Evolutionary conservation across 371 early-diverging fungal species (phyloP).

Genomic region (Haplosporangium sp.): DNA sequence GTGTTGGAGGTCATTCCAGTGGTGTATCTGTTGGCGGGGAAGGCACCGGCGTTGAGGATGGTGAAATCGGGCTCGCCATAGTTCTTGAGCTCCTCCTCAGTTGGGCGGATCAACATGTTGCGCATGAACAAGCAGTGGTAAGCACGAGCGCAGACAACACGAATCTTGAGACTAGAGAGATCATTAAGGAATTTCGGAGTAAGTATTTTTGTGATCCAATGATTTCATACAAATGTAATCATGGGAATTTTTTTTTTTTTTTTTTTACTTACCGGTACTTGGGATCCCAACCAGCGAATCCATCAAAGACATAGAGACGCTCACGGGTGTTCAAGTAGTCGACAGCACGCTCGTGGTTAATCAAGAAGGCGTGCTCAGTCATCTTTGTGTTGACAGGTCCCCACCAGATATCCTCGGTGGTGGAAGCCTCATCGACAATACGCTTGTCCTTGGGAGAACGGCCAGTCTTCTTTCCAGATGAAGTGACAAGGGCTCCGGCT

Average conservation of each 20-base stretch:
- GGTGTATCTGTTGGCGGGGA: constrained; percentile 96
- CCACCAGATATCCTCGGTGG: constrained; percentile 95
- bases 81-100: constrained; percentile 87
- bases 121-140: constrained; percentile 97
- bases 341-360: constrained; percentile 95
- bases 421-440: constrained; percentile 90
- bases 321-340: constrained; percentile 97
- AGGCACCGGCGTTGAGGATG: constrained; percentile 95
- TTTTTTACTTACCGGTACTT: constrained; percentile 76
- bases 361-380: constrained; percentile 90
- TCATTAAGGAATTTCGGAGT: neutral
- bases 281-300: constrained; percentile 95
- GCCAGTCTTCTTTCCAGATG: constrained; percentile 92
- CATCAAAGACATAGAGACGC: constrained; percentile 96
- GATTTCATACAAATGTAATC: too few relatives aligned
- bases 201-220: neutral
- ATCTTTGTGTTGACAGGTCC: constrained; percentile 96
- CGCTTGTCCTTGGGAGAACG: constrained; percentile 95
- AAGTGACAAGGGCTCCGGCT: constrained; percentile 91
- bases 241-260: neutral
- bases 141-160: constrained; percentile 94
- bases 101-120: constrained; percentile 98
- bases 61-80: constrained; percentile 97
- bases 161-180: constrained; percentile 80
- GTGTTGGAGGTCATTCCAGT: constrained; percentile 97